Evolutionary conservation across 139 green algal genomes (phyloP).

Genomic region (Volvox reticuliferus): DNA sequence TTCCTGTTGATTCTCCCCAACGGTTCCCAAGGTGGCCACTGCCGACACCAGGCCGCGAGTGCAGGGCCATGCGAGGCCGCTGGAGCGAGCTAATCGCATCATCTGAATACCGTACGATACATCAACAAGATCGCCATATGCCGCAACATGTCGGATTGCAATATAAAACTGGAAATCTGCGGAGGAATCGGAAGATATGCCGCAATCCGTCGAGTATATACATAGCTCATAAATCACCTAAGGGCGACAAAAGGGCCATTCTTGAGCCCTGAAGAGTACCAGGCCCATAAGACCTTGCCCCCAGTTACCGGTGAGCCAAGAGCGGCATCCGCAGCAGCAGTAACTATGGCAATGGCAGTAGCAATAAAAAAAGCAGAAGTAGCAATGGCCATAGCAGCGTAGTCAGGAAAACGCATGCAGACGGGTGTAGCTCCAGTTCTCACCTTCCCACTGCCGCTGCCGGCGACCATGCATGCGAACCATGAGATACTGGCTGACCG

Average conservation of each 20-base stretch:
- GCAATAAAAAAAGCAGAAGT: no score
- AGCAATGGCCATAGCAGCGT: no score
- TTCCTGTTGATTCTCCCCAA: neutral
- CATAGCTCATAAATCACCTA: no score
- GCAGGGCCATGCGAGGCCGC: neutral
- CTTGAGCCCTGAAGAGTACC: no score
- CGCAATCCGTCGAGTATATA: no score
- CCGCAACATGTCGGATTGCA: constrained; percentile 31
- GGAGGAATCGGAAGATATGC: no score
- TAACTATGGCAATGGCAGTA: no score
- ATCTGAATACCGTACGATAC: neutral
- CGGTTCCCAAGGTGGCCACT: neutral
- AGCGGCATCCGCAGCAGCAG: no score
- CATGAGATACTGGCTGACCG: constrained; percentile 34
- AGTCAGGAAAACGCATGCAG: neutral
- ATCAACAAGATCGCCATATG: constrained; percentile 11
- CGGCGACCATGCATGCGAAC: constrained; percentile 41
- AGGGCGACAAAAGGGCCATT: no score
- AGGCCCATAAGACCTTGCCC: no score
- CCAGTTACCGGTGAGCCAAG: no score
- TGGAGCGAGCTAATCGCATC: neutral
- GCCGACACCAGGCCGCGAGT: neutral
- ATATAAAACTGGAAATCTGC: constrained; percentile 51
- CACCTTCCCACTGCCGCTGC: constrained; percentile 55
- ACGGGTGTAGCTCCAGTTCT: neutral